Conservation (phyloP, 2,329 filamentous ascomycete species). For the Alternaria solani region DNA sequence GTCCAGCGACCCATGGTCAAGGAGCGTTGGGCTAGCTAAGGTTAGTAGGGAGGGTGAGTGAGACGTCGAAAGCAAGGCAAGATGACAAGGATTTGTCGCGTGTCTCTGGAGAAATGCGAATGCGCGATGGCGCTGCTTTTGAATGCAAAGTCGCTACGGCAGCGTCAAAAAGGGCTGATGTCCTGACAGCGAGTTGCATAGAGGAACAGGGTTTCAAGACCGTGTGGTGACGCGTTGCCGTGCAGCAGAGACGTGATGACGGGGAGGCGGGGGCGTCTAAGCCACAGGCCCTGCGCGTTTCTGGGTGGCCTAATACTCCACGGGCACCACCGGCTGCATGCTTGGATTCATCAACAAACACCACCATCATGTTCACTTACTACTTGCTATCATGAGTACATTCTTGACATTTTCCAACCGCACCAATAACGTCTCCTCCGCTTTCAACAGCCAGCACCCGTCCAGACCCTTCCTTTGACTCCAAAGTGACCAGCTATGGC, state of each 20-base stretch:
- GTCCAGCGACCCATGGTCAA: constrained; percentile 37
- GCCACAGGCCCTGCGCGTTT: not conserved
- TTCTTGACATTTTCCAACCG: not conserved
- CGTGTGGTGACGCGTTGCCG: not conserved
- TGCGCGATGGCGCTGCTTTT: not conserved
- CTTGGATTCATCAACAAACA: not conserved
- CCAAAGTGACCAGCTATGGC: not conserved
- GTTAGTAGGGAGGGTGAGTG: constrained; percentile 3
- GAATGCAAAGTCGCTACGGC: not conserved
- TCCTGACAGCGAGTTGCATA: not conserved
- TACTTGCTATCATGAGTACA: not conserved
- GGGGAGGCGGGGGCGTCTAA: not conserved
- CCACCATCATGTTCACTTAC: not conserved
- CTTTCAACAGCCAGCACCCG: not conserved
- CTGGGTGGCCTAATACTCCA: not conserved
- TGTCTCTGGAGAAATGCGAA: not conserved
- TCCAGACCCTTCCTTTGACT: not conserved
- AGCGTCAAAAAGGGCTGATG: not conserved
- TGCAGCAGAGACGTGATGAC: not conserved
- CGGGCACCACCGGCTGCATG: not conserved
- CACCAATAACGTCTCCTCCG: not conserved
- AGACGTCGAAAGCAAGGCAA: not conserved
- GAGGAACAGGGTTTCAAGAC: not conserved
- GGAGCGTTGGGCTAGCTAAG: constrained; percentile 5
- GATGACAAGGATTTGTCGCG: not conserved